Evolutionary conservation across 2,329 filamentous ascomycete genomes (phyloP).

Genomic region (Ophioceras dolichostomum): DNA sequence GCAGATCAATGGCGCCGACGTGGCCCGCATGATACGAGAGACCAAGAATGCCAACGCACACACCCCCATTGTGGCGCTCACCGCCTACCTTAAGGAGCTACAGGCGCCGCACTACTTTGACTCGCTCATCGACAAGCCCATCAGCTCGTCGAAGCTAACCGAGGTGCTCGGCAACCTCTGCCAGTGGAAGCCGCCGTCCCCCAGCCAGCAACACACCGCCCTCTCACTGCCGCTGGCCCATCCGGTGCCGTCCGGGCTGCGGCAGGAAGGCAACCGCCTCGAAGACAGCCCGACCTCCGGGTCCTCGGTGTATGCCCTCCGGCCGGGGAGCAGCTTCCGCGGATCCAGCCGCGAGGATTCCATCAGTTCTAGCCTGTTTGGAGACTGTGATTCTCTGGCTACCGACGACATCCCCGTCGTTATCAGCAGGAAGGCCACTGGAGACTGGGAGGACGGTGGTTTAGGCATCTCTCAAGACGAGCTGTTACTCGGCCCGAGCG

Average conservation of each 20-base stretch:
- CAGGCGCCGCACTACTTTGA: conserved; percentile 95
- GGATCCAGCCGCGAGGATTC: conserved; percentile 80
- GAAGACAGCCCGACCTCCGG: conserved; percentile 80
- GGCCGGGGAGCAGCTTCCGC: conserved; percentile 63
- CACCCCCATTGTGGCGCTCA: conserved; percentile 92
- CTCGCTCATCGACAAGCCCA: conserved; percentile 89
- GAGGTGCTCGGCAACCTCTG: conserved; percentile 82
- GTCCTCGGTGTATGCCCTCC: conserved; percentile 57
- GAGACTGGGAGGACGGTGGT: conserved; percentile 70
- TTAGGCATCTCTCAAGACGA: conserved; percentile 66
- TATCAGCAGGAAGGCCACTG: conserved; percentile 58
- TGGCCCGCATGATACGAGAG: conserved; percentile 94
- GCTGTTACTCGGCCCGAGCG: conserved; percentile 16
- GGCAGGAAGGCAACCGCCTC: conserved; percentile 47
- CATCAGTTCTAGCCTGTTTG: conserved; percentile 76
- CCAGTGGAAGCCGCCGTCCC: conserved; percentile 75
- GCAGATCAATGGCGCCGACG: conserved; percentile 87
- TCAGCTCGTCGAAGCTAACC: conserved; percentile 79
- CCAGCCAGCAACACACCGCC: conserved; percentile 25
- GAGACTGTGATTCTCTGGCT: conserved; percentile 68
- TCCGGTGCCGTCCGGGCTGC: conserved; percentile 49
- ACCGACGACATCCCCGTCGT: conserved; percentile 69
- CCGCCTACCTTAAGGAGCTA: conserved; percentile 94
- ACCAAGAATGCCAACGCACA: conserved; percentile 91
- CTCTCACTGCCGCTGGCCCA: conserved; percentile 37